Base-by-base conservation (phyloP, 306 rosid genomes). In the Fragaria iinumae region DNA sequence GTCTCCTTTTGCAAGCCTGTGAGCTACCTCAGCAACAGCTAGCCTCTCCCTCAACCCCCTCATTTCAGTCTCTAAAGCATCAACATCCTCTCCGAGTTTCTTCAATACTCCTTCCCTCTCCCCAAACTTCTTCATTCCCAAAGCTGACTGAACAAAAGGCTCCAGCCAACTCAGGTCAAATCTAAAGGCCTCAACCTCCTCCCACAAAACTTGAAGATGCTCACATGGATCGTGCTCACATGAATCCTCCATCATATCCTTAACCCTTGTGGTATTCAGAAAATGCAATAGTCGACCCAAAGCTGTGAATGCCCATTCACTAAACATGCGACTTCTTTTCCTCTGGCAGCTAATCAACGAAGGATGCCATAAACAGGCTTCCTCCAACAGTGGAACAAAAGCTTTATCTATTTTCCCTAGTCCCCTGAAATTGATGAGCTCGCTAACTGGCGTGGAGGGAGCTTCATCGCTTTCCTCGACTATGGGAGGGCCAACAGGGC, bases 301-400 rank as follows among this genome's bases (percentile, higher is more conserved):
- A 18, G 63, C 75, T 20, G 75, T 71, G 75, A 71, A 71, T 50
- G 75, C 75, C 62, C 75, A 71, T 34, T 34, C 75, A 32, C 18
- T 11, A n/a, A 67, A 67, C 72, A 67, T 67, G 38, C n/a, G 63
- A 71, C 75, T 71, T 52, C 75, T 50, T 2, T 49, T 71, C 6
- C 45, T 18, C 13, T 71, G 75, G 75, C 63, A 29, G 18, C 36
- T 32, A 11, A 71, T 32, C 63, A 71, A 2, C 4, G 63, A 71
- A 50, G 63, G 75, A 71, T 71, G 75, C 63, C 43, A 71, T 5
- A 11, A 49, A 34, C 75, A 71, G 45, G 49, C 75, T 71, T 71
- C 75, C 59, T 71, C 75, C 11, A 71, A 45, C 5, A 49, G 29
- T 71, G 75, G 75, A 34, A 71, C 75, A 50, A 32, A 71, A 18